Evolutionary conservation across 148 eudicot species (phyloP), one percentile per base, ranked within the genome.

Genomic region (Spergularia bocconei): DNA sequence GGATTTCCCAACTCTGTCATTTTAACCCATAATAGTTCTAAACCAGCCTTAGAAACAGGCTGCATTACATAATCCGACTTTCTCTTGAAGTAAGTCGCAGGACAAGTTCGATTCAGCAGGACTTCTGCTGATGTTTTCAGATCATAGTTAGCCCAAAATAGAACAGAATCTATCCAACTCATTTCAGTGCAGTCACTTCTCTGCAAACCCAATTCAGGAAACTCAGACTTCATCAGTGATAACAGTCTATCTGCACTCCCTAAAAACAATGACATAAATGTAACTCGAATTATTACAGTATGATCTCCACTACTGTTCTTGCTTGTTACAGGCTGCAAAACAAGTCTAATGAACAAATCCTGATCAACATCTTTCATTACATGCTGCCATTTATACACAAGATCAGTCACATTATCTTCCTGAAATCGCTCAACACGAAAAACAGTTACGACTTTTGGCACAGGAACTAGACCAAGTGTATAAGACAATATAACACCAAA

Each of bases 401-500:
- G 48, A 48, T 80, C 71, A 25, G 84, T 82, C 3, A 76, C 74
- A 41, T 79, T 75, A 48, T 84, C 70, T 11, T 79, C 80, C 52
- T 47, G 53, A 36, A 73, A 68, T 62, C 80, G 82, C 13, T 38
- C 9, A 71, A 88, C 86, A 14, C 52, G 73, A 74, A 86, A 86
- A 12, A 84, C 89, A 5, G 87, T 80, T 19, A 86, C 87, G n/a
- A 19, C 78, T 39, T 81, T 81, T 5, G 91, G 91, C 13, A 87
- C 87, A n/a, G 53, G 70, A 44, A 87, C 84, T 3, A 88, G 60
- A 1, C 64, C 69, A 11, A 88, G 36, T 56, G 82, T 84, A 57
- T 72, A 87, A 2, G 86, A 79, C 21, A 84, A 23, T 4, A 85
- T 67, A 50, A 86, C 84, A 10, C 87, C 89, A 57, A 86, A 87